A percentile compares a stretch with the other conserved stretches of the same genome.
phyloP scores from a whole-genome alignment of 441 rosid genomes.

The Erysimum cheiri region DNA sequence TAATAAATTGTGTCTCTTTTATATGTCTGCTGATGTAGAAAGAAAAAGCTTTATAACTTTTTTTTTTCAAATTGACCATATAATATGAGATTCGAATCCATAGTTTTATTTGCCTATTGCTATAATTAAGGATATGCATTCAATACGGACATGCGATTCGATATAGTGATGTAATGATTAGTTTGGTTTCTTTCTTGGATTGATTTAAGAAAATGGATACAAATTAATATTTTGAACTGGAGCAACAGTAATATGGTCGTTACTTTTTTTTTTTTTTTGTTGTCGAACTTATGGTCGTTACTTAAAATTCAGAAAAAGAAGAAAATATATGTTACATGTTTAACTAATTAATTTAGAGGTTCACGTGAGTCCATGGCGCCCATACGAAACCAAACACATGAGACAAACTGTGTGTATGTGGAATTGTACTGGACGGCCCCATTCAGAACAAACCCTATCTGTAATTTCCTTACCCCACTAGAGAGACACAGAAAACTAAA shows the following conservation, averaged over 20 bases:
- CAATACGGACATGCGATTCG: background rate
- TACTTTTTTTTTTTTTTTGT: no score
- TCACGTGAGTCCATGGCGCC: constrained; percentile 70
- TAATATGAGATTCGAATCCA: background rate
- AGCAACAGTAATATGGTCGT: background rate
- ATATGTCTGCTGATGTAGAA: background rate
- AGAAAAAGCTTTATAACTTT: background rate
- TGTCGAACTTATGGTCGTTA: no score
- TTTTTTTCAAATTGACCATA: background rate
- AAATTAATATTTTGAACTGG: background rate
- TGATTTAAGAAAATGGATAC: background rate
- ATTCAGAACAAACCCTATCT: constrained; percentile 59
- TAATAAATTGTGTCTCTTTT: background rate
- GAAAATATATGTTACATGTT: background rate
- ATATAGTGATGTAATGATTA: constrained; percentile 1
- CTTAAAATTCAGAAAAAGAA: constrained; percentile 10
- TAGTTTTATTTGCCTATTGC: background rate
- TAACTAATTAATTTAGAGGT: constrained; percentile 44
- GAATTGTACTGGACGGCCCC: constrained; percentile 55
- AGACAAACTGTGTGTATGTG: constrained; percentile 53
- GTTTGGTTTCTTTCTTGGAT: background rate
- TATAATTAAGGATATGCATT: background rate
- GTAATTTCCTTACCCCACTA: constrained; percentile 38
- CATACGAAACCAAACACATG: constrained; percentile 49
- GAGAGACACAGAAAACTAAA: constrained; percentile 12